Base-by-base conservation (phyloP, 495 filamentous ascomycete genomes). In the Aspergillus affinis region DNA sequence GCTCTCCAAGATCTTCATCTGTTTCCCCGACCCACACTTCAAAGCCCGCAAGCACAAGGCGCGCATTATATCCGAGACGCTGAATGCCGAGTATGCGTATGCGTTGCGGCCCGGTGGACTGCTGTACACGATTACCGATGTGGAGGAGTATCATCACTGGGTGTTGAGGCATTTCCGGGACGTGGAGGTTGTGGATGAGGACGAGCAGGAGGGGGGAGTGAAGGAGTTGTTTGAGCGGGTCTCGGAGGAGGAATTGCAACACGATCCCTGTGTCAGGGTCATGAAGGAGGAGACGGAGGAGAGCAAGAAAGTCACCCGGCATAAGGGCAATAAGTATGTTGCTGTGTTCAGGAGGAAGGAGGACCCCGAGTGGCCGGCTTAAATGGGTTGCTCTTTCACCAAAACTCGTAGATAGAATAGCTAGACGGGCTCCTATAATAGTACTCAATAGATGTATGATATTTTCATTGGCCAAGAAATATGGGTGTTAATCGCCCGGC, bases 1-100 rank as follows among this genome's bases (percentile, higher is more conserved):
- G 69, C 85, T 98, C 29, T 82, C 81, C 56, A 93, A 92, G 71
- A 89, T 97, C 70, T 98, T 97, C 72, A 89, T 98, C 69, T 97
- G 94, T 78, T 98, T 98, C 75, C 94, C 94, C 0, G 94, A 98
- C 69, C 94, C 94, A 61, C 94, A 98, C 72, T 98, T 98, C 80
- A 98, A 98, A 78, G 84, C 88, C 23, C 86, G 93, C 53, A 98
- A 98, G 76, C 95, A 97, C 75, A 98, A 98, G 74, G 91, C 92
- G 57, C 79, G 94, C 6, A 98, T 98, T 67, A 88, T 98, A 21
- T 91, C 89, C n/a, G 81, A 88, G 51, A 90, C 88, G 6, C 77
- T 98, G 58, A 90, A 89, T 65, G 88, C 90, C 0, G 94, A 98
- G 74, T 98, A 98, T 73, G 94, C 94, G 0, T 98, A 90, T 69